A percentile compares a stretch with the other conserved stretches of the same genome.
Conservation (phyloP, 2,329 filamentous ascomycete genomes). For the Fusarium secorum region DNA sequence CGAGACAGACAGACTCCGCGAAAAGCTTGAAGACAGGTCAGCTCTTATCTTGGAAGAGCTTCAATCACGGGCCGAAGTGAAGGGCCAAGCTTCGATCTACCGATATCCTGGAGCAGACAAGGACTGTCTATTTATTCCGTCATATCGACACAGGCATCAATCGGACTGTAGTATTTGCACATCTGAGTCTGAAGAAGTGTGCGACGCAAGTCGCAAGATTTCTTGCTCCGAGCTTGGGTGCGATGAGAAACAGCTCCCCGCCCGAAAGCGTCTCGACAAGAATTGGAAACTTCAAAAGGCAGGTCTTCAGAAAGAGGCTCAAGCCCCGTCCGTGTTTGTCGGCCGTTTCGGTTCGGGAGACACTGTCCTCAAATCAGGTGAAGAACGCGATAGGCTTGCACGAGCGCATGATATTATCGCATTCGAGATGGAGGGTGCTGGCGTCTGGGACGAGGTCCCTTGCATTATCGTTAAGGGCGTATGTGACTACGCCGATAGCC, state of each 20-base stretch:
- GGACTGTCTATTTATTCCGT: constrained; percentile 37
- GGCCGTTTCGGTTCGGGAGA: constrained; percentile 50
- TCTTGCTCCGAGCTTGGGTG: constrained; percentile 7
- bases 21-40: constrained; percentile 3
- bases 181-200: too few relatives aligned
- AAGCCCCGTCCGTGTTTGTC: constrained; percentile 42
- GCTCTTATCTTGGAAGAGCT: background rate
- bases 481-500: constrained; percentile 45
- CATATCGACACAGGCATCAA: constrained; percentile 8
- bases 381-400: constrained; percentile 47
- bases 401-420: constrained; percentile 30
- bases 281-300: too few relatives aligned
- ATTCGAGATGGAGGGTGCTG: constrained; percentile 48
- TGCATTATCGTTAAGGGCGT: constrained; percentile 52
- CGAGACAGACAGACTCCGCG: background rate
- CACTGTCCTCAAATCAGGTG: constrained; percentile 48
- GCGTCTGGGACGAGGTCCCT: constrained; percentile 45
- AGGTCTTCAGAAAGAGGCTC: too few relatives aligned
- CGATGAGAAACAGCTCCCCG: too few relatives aligned
- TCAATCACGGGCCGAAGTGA: background rate
- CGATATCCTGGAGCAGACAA: constrained; percentile 35
- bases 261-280: too few relatives aligned
- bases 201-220: background rate
- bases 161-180: too few relatives aligned
- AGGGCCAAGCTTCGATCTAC: too few relatives aligned